Conservation (phyloP, 306 rosid species). For the Vachellia pachyceras region DNA sequence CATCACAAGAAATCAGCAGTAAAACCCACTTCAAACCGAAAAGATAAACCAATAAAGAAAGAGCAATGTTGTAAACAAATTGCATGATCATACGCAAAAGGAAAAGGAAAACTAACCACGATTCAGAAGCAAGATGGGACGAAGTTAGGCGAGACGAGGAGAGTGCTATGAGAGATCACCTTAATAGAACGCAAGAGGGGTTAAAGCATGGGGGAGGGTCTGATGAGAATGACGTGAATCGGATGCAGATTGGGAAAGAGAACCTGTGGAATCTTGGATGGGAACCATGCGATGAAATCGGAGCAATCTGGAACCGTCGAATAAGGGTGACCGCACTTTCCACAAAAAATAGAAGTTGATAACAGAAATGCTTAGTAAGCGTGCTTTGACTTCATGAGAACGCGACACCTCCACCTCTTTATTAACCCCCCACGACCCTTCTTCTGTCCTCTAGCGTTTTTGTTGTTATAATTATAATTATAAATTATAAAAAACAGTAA, state of each 20-base stretch:
- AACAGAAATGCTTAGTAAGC: not conserved
- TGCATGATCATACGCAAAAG: not conserved
- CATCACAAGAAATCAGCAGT: not conserved
- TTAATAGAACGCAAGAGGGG: not conserved
- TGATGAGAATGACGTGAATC: not conserved
- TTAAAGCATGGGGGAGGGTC: not conserved
- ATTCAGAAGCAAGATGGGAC: not conserved
- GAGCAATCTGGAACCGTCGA: not conserved
- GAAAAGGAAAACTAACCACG: slow-evolving; percentile 11
- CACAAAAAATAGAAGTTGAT: not conserved
- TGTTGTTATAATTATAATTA: not conserved
- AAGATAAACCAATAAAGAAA: not conserved
- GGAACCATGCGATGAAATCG: not conserved
- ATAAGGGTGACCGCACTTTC: not conserved
- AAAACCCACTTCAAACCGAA: not conserved
- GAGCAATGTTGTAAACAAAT: not conserved
- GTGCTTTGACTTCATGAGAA: slow-evolving; percentile 10
- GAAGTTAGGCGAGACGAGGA: not conserved
- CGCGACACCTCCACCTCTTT: slow-evolving; percentile 17
- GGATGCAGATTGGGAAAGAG: not conserved
- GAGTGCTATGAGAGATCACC: not conserved
- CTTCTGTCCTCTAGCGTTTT: not conserved
- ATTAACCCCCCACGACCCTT: not conserved
- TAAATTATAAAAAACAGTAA: too few relatives aligned
- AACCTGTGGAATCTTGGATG: not conserved